Percentiles rank a stretch among this genome's conserved stretches.
Evolutionary conservation across 2,329 filamentous ascomycete species (phyloP).

Genomic region (Paraphoma chrysanthemicola): DNA sequence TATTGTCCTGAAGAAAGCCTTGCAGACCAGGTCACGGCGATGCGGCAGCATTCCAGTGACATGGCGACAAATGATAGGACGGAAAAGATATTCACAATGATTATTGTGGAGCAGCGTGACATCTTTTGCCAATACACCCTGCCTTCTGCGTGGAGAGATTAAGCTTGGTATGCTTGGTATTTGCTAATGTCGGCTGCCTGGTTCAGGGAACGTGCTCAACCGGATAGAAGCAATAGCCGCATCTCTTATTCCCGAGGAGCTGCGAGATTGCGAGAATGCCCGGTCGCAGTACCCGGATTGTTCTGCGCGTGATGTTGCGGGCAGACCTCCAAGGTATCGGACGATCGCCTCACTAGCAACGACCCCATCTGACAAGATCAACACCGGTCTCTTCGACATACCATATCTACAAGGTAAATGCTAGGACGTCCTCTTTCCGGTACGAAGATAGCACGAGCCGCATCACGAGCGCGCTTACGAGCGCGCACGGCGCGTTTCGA

Average conservation of each 20-base stretch:
- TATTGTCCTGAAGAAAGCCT: no score
- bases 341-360: not conserved
- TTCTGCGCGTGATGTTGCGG: not conserved
- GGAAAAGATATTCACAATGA: no score
- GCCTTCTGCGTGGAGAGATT: no score
- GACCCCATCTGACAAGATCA: not conserved
- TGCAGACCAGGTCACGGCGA: no score
- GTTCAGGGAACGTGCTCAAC: no score
- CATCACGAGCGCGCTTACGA: not conserved
- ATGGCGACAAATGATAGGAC: no score
- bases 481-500: no score
- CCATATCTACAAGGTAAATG: not conserved
- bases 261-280: not conserved
- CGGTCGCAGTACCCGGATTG: not conserved
- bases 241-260: not conserved
- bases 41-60: no score
- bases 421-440: not conserved
- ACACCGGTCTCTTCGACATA: not conserved
- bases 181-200: no score
- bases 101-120: not conserved
- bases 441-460: not conserved
- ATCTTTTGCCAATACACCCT: not conserved
- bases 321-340: slow-evolving; percentile 7
- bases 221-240: no score
- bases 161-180: no score